Base-by-base conservation (phyloP, 306 rosid species). In the Quercus alba region DNA sequence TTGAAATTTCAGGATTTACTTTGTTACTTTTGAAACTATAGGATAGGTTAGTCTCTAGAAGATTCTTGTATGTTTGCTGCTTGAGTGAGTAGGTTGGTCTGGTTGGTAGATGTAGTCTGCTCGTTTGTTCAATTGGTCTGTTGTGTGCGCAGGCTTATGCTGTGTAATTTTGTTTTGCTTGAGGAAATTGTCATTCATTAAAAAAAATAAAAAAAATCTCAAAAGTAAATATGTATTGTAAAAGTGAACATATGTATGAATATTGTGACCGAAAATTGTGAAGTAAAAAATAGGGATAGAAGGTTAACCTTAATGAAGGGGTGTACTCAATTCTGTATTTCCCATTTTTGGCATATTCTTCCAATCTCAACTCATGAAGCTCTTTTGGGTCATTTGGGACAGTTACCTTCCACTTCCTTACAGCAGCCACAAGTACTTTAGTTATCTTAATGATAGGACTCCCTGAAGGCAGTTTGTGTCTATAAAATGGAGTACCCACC, bases 381-480 rank as follows among this genome's bases (percentile, higher is more conserved):
- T 88, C 88, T 31, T 91, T 92, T 5, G 90, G 87, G 82, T 91
- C 91, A 2, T 84, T 72, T 12, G 97, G 94, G 51, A 84, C 76
- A 56, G 63, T 33, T 4, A 70, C 74, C 28, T 87, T 89, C 88
- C 93, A 72, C 69, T 94, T 94, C 56, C 80, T 88, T 21, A 71
- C 4, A 33, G 89, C 84, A 52, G 97, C 97, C 56, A 87, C 89
- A 74, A 83, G 44, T 6, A 91, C 98, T 74, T 79, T 90, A 74
- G 81, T 85, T 23, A 94, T 86, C 81, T 57, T 87, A 33, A 85
- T 86, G 23, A 91, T 12, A 49, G 98, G 98, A 79, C 98, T 94
- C 1, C 88, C 97, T 4, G 87, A 84, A 52, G 97, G 94, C 85
- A 86, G 56, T 77, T 84, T 89, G 84, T 92, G 97, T 86, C 97